A percentile compares a stretch with the other conserved stretches of the same genome.
phyloP scores from a whole-genome alignment of 2,329 filamentous ascomycete genomes.

The Penicillium palitans region DNA sequence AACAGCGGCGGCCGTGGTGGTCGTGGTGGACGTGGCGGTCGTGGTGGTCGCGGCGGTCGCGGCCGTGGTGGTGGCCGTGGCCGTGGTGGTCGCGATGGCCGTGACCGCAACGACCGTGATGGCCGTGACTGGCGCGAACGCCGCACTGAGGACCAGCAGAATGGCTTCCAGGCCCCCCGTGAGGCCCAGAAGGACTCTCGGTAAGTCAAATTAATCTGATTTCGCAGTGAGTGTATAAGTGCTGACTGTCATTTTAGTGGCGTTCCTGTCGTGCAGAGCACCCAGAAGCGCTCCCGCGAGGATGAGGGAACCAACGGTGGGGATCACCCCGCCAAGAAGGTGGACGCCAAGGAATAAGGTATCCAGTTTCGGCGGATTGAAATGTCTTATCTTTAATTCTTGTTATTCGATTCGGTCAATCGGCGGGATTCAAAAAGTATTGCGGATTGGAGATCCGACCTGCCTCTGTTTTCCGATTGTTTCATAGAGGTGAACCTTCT shows the following conservation, averaged over 20 bases:
- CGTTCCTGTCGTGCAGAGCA: slow-evolving; percentile 46
- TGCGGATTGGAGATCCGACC: slow-evolving; percentile 23
- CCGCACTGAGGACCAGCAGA: slow-evolving; percentile 47
- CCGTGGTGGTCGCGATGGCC: slow-evolving; percentile 28
- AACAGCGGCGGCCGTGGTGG: slow-evolving; percentile 47
- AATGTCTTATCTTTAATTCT: slow-evolving; percentile 15
- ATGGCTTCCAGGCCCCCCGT: slow-evolving; percentile 36
- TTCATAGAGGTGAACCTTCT: slow-evolving; percentile 21
- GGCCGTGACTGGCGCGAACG: slow-evolving; percentile 48
- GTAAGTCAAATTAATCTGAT: slow-evolving; percentile 29
- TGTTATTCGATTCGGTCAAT: slow-evolving; percentile 18
- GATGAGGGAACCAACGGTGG: slow-evolving; percentile 39
- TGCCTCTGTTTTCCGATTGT: slow-evolving; percentile 12
- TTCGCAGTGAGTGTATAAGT: background rate
- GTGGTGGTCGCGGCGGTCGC: slow-evolving; percentile 43
- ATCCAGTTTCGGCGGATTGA: background rate
- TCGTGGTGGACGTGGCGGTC: slow-evolving; percentile 44
- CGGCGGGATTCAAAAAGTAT: slow-evolving; percentile 25
- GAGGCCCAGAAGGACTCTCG: slow-evolving; percentile 44
- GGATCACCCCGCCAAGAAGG: slow-evolving; percentile 50
- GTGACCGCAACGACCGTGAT: slow-evolving; percentile 32
- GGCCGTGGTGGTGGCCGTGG: slow-evolving; percentile 47
- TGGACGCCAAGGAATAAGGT: slow-evolving; percentile 47
- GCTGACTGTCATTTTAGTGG: slow-evolving; percentile 35
- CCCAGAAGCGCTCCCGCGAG: slow-evolving; percentile 51